Evolutionary conservation across 2,329 filamentous ascomycete genomes (phyloP), one percentile per base, ranked within the genome.

Genomic region (Pleomassaria siparia): DNA sequence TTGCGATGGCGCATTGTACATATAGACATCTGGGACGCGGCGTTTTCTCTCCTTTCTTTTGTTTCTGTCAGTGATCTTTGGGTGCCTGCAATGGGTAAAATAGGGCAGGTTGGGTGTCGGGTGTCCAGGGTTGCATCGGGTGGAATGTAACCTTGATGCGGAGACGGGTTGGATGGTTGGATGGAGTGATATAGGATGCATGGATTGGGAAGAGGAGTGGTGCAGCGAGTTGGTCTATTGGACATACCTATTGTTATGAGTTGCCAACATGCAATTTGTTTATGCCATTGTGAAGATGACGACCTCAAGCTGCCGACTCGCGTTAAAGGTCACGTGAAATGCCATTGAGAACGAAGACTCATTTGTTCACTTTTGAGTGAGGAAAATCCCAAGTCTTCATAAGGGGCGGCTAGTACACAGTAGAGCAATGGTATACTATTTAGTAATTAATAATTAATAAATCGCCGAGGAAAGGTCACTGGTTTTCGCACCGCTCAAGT

Each of bases 1-100:
- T 32, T 11, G 35, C 35, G 26, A 22, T 41, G 37, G 36, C 36
- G 44, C 35, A 21, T 25, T 46, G 44, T 46, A 41, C 29, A 43
- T 46, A 41, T 46, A 41, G 36, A 28, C n/a, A 32, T 33, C 26
- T 33, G 20, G 36, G 36, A 16, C 4, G 21, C 12, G 44, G 44
- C 44, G 44, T 46, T n/a, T n/a, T n/a, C n/a, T n/a, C n/a, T n/a
- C n/a, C n/a, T n/a, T n/a, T n/a, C n/a, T n/a, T n/a, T n/a, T n/a
- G n/a, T n/a, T 46, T 25, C 24, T 22, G 41, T 26, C n/a, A 28
- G 20, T 25, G 18, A 35, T 33, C 20, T 32, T 41, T 26, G 43
- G 18, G 11, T 37, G n/a, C n/a, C 15, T 40, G 4, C 9, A 30
- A 11, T 28, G 22, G 33, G 16, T 45, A 40, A 45, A 39, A 45